Base-by-base conservation (phyloP, 2,329 filamentous ascomycete genomes). In the Talaromyces rugulosus region DNA sequence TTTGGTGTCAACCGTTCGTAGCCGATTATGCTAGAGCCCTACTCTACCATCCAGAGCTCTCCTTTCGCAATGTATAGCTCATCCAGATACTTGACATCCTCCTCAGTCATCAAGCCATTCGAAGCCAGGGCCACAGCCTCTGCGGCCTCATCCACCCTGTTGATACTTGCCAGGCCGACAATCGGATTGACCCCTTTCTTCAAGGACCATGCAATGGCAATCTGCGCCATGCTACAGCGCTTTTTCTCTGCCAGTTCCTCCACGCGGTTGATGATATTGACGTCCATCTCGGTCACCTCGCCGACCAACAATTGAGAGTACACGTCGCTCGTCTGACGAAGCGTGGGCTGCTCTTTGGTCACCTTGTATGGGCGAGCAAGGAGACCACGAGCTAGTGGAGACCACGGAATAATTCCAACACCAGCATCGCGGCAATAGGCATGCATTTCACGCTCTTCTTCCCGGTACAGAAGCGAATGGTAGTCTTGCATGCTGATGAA, bases 391-490 rank as follows among this genome's bases (percentile, higher is more conserved):
- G 67, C 68, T 4, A 70, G 63, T 0, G 69, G 69, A 44, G 56
- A 51, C 60, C 60, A 62, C 5, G 80, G 62, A 56, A 82, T 78
- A 30, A 82, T 65, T 1, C 80, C 80, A 23, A 83, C 77, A 4
- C 80, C 81, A 1, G 77, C 80, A 14, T 73, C 72, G 18, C 78
- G 70, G 64, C 81, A 83, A 64, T 78, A 82, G 5, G 75, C 73
- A 62, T 76, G 82, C 82, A 84, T 84, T 65, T 84, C 82, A 0
- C 82, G 74, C 70, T 84, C 85, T 64, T 88, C 86, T 67, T 89
- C 86, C 2, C 86, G 80, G 68, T 86, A 86, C 2, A 85, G 70
- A 0, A 85, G 75, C 63, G 83, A 84, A 68, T 86, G 82, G 59
- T 81, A 80, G 14, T 81, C 81, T 23, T 86, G 84, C 83, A 86